phyloP scores from a whole-genome alignment of 306 rosid species.

The Corylus avellana region DNA sequence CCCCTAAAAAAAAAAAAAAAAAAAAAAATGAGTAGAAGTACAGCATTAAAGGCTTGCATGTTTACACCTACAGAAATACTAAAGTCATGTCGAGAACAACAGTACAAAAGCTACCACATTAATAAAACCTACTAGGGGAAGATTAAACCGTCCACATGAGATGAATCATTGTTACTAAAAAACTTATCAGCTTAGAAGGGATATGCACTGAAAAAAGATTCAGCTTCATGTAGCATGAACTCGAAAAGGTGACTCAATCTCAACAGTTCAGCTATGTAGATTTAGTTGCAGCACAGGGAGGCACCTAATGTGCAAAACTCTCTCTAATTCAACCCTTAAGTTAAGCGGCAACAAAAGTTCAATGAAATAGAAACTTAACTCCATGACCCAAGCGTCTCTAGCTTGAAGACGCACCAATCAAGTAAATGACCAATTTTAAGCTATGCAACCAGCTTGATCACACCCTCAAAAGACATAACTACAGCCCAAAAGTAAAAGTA shows the following conservation, averaged over 20 bases:
- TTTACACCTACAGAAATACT: background rate
- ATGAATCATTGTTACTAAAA: background rate
- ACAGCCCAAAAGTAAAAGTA: background rate
- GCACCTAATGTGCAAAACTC: background rate
- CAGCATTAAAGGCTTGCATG: background rate
- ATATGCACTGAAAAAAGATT: background rate
- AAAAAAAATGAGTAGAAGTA: no score
- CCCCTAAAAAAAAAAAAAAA: no score
- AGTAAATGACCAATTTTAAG: background rate
- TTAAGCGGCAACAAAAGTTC: background rate
- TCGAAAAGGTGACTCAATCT: background rate
- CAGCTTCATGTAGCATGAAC: background rate
- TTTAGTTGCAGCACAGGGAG: constrained; percentile 5
- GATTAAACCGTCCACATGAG: background rate
- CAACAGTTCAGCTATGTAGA: constrained; percentile 5
- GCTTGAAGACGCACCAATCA: background rate
- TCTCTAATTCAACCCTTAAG: background rate
- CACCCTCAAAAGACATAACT: background rate
- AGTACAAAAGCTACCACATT: background rate
- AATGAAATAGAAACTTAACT: background rate
- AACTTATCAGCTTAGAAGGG: background rate
- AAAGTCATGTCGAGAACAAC: background rate
- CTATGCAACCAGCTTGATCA: background rate
- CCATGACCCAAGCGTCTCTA: background rate
- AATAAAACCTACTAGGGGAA: background rate